Percentiles rank a stretch among this genome's conserved stretches.
phyloP scores from a whole-genome alignment of 1,139 yeast species.

The Suhomyces terraborum region DNA sequence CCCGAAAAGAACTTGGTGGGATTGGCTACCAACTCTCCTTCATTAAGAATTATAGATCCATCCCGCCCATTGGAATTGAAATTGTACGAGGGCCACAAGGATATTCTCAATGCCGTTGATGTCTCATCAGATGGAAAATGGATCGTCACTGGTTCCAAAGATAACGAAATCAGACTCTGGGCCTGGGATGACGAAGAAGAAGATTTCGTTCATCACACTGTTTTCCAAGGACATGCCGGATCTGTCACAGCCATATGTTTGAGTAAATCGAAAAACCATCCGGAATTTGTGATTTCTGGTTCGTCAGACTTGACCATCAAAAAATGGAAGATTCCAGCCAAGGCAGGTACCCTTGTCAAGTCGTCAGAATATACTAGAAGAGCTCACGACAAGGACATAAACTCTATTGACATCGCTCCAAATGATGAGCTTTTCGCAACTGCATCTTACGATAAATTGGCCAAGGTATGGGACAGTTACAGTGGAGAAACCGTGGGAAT shows the following conservation, averaged over 20 bases:
- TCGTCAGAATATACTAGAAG: constrained; percentile 83
- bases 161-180: constrained; percentile 85
- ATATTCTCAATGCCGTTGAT: constrained; percentile 80
- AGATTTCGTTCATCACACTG: constrained; percentile 56
- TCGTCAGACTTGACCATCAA: constrained; percentile 89
- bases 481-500: constrained; percentile 85
- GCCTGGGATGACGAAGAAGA: constrained; percentile 45
- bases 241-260: constrained; percentile 82
- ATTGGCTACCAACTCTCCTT: constrained; percentile 93
- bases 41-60: constrained; percentile 70
- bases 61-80: constrained; percentile 59
- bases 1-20: constrained; percentile 62
- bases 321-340: constrained; percentile 76
- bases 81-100: constrained; percentile 79
- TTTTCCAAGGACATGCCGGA: constrained; percentile 83
- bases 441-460: constrained; percentile 93
- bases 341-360: constrained; percentile 32
- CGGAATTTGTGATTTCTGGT: constrained; percentile 79
- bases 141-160: constrained; percentile 95
- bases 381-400: constrained; percentile 96
- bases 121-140: constrained; percentile 77
- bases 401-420: constrained; percentile 83
- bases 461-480: constrained; percentile 82
- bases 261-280: constrained; percentile 60
- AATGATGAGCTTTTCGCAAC: constrained; percentile 88